Conservation (phyloP, 495 filamentous ascomycete species). For the Articulospora tetracladia region DNA sequence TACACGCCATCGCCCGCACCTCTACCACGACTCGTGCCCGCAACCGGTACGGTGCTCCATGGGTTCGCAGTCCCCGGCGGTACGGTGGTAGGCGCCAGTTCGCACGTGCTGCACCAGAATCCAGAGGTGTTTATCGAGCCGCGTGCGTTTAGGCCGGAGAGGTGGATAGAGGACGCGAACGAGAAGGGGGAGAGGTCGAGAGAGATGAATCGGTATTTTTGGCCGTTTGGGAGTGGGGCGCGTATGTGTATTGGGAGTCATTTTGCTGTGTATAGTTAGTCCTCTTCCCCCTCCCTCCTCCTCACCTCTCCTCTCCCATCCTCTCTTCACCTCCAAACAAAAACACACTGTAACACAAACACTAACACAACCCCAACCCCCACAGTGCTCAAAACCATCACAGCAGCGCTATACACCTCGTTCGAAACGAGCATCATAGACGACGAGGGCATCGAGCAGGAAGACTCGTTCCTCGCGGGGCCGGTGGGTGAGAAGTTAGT, state of each 20-base stretch:
- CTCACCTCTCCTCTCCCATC: no score
- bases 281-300: not conserved
- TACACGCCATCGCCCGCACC: conserved; percentile 73
- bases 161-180: conserved; percentile 45
- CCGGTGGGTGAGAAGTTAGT: conserved; percentile 43
- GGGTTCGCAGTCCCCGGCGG: conserved; percentile 54
- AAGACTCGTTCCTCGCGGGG: conserved; percentile 59
- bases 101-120: conserved; percentile 65
- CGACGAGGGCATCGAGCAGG: conserved; percentile 54
- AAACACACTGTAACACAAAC: no score
- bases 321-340: no score
- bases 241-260: conserved; percentile 80
- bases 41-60: conserved; percentile 35
- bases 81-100: conserved; percentile 60
- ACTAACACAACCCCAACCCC: no score
- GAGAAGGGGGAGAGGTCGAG: conserved; percentile 31
- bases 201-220: conserved; percentile 59
- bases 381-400: conserved; percentile 57
- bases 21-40: conserved; percentile 67
- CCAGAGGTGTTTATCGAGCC: conserved; percentile 54
- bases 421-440: conserved; percentile 54
- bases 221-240: conserved; percentile 79
- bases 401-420: conserved; percentile 61
- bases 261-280: conserved; percentile 68
- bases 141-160: conserved; percentile 54